Base-by-base conservation (phyloP, 2,329 filamentous ascomycete genomes). In the Colletotrichum sp. region DNA sequence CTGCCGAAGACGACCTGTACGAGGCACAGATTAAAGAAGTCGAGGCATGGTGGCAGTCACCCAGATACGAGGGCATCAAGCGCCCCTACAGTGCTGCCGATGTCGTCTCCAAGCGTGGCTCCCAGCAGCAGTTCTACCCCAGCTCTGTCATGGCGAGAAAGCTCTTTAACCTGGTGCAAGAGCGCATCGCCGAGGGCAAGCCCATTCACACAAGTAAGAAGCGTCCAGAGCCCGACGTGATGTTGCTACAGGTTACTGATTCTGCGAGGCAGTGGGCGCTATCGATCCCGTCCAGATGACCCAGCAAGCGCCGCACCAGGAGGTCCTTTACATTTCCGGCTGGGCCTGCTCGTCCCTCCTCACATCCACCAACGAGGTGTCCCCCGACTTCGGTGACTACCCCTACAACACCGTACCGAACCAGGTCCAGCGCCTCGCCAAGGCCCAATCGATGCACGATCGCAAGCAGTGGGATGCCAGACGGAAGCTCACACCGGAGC, bases 221-320 rank as follows among this genome's bases (percentile, higher is more conserved):
- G 9, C n/a, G 11, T 34, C 30, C 27, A 62, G 27, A 3, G 32
- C n/a, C 29, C 16, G 32, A 36, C 62, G 6, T 22, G 15, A 49
- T 8, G 7, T 29, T 63, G 49, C 30, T 6, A 39, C 3, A 15
- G 32, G 59, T 78, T 80, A 71, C 81, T 67, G 30, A 71, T 22
- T 8, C 11, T 19, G 25, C 16, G 34, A 22, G 16, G 1, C 77
- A 96, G 95, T 99, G 94, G 97, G 97, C 80, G 97, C 96, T 76
- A 98, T 99, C 86, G 97, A 99, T 83, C 97, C 97, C n/a, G 93
- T 99, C 13, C 97, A 99, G 87, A 99, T 99, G 97, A 98, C 97
- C 65, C 97, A 99, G 85, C 97, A 99, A 88, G 97, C 97, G 19
- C 92, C 95, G 8, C 95, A 99, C 86, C 97, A 99, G 84, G 96